A percentile compares a stretch with the other conserved stretches of the same genome.
Conservation (phyloP, 352 stramenopile genomes). For the Phytophthora sp. region DNA sequence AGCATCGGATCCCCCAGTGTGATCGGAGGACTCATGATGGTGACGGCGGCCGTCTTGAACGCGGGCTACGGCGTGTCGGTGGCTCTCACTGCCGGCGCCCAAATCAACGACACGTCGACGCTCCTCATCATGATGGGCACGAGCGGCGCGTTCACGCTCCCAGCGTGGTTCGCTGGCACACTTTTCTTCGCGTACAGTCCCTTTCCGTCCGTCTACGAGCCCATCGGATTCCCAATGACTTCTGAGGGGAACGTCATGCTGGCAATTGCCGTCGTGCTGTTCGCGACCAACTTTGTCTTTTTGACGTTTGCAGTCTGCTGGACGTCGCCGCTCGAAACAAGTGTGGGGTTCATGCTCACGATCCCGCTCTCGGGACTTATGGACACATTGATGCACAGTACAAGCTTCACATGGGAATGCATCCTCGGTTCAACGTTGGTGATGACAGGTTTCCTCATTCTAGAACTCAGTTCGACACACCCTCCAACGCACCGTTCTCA, state of each 20-base stretch:
- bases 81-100: conserved; percentile 39
- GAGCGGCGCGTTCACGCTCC: conserved; percentile 51
- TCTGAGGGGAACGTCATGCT: conserved; percentile 44
- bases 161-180: conserved; percentile 53
- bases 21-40: conserved; percentile 47
- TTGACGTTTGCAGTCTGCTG: conserved; percentile 54
- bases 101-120: conserved; percentile 60
- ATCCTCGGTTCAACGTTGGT: conserved; percentile 53
- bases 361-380: conserved; percentile 58
- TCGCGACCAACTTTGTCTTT: conserved; percentile 50
- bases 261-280: conserved; percentile 35
- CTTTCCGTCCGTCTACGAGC: conserved; percentile 51
- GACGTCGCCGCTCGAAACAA: conserved; percentile 67
- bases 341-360: conserved; percentile 64
- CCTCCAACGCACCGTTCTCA: conserved; percentile 12
- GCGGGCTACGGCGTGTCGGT: conserved; percentile 58
- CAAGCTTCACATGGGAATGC: conserved; percentile 51
- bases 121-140: conserved; percentile 42
- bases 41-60: conserved; percentile 55
- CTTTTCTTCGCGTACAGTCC: conserved; percentile 45
- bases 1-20: conserved; percentile 39
- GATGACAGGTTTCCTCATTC: conserved; percentile 37
- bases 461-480: conserved; percentile 27
- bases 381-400: conserved; percentile 52
- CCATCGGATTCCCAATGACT: conserved; percentile 50